Base-by-base conservation (phyloP, 129 eudicot genomes). In the Saussurea involucrata region DNA sequence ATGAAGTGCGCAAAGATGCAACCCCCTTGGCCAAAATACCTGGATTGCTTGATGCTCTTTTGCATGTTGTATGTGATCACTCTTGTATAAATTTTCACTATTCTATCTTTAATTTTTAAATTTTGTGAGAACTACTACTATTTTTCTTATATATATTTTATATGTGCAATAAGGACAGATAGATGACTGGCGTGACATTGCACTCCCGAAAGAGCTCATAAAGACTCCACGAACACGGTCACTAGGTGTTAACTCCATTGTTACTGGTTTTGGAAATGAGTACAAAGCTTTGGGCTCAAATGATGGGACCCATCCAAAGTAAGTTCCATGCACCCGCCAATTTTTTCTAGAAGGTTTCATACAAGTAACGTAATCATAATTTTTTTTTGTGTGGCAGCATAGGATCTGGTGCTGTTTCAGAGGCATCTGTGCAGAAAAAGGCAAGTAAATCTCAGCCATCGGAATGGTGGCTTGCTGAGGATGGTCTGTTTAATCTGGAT, bases 141-240 rank as follows among this genome's bases (percentile, higher is more conserved):
- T 18, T 72, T 21, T 44, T 63, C 22, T n/a, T 74, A 44, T 60
- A 44, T 60, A 22, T 9, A 42, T 6, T 20, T 63, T 22, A 24
- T 22, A 46, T 67, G 64, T 29, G 31, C 63, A 40, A 53, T 29
- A 75, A 36, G 76, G 32, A 68, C 97, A 95, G 99, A 90, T 95
- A 70, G 99, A 95, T 92, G 99, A 95, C 44, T 95, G 99, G 99
- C 96, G 99, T 71, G 99, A 92, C 76, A 85, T 92, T 44, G 79
- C 91, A 69, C 79, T 92, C 69, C 97, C 99, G 2, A 92, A 84
- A 86, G 97, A 90, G 76, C 85, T 92, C 55, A 72, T 86, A 2
- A 90, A 89, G 85, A 81, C 75, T 37, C 95, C 95, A 66, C 84
- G 97, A 76, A 87, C 71, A 75, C 85, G 99, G 82, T 42, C 79